phyloP scores from a whole-genome alignment of 2,329 filamentous ascomycete genomes.

The Rutstroemia sydowiana region DNA sequence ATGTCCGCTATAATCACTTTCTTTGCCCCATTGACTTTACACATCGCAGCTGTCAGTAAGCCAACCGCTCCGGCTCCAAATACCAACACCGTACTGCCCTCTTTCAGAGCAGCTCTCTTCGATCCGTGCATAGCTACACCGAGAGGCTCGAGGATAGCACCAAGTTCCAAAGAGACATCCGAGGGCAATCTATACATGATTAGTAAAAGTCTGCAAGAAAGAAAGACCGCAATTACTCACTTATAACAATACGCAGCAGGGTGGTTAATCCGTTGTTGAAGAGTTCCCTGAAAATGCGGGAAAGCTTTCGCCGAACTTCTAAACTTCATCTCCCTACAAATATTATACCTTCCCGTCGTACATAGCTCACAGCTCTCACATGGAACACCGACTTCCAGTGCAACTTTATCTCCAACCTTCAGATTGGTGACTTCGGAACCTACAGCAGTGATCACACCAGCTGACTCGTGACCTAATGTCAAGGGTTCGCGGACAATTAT shows the following conservation, averaged over 20 bases:
- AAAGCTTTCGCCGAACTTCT: conserved; percentile 31
- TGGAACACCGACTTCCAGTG: conserved; percentile 88
- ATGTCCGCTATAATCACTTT: conserved; percentile 93
- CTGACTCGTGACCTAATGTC: conserved; percentile 89
- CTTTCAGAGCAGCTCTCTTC: conserved; percentile 67
- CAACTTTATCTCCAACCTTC: conserved; percentile 81
- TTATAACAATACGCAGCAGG: conserved; percentile 95
- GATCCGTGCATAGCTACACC: conserved; percentile 84
- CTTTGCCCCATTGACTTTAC: conserved; percentile 68
- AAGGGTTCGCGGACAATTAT: conserved; percentile 87
- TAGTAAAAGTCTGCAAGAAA: background rate
- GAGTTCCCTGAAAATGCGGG: conserved; percentile 31
- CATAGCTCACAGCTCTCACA: conserved; percentile 87
- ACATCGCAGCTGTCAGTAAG: conserved; percentile 39
- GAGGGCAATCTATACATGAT: conserved; percentile 36
- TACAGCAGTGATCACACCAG: conserved; percentile 72
- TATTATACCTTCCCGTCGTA: conserved; percentile 87
- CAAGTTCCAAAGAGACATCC: conserved; percentile 81
- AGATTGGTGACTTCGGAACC: conserved; percentile 71
- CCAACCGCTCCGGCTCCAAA: conserved; percentile 94
- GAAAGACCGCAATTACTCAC: conserved; percentile 26
- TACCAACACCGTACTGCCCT: conserved; percentile 79
- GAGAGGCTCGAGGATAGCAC: conserved; percentile 83
- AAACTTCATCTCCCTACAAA: conserved; percentile 56
- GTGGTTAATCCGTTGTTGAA: conserved; percentile 61